Evolutionary conservation across 768 basidiomycete species (phyloP).

Genomic region (Macrolepiota dolichaula): DNA sequence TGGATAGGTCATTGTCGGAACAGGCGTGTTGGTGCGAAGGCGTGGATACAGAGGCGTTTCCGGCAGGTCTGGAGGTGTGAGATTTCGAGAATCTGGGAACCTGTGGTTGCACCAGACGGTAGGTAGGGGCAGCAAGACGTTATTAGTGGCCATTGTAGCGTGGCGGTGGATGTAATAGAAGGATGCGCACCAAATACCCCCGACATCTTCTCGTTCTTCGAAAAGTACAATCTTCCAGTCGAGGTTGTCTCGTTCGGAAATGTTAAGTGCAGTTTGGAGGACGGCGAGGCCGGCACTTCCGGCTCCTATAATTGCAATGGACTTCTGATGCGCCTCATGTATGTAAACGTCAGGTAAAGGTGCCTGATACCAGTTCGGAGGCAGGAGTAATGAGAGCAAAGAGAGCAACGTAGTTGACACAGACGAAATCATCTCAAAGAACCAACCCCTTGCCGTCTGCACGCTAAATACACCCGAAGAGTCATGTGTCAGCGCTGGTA

Average conservation of each 20-base stretch:
- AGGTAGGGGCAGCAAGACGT: not conserved
- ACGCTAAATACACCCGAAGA: not conserved
- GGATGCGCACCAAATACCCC: slow-evolving; percentile 50
- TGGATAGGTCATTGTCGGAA: slow-evolving; percentile 59
- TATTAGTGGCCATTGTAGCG: not conserved
- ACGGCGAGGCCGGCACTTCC: slow-evolving; percentile 54
- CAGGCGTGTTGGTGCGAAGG: slow-evolving; percentile 52
- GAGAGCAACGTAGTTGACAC: not conserved
- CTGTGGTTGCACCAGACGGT: slow-evolving; percentile 14
- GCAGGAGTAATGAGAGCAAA: not conserved
- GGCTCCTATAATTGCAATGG: slow-evolving; percentile 55
- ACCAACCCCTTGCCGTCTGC: not conserved
- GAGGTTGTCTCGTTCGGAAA: slow-evolving; percentile 33
- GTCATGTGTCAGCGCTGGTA: not conserved
- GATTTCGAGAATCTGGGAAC: slow-evolving; percentile 28
- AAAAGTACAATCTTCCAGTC: slow-evolving; percentile 49
- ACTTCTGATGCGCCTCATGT: slow-evolving; percentile 26
- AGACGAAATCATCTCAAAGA: not conserved
- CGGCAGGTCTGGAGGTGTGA: slow-evolving; percentile 43
- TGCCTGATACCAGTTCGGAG: not conserved
- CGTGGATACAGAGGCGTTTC: slow-evolving; percentile 53
- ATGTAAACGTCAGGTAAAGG: not conserved
- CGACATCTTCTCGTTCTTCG: slow-evolving; percentile 49
- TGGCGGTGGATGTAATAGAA: not conserved
- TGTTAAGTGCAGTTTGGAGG: slow-evolving; percentile 46